Base-by-base conservation (phyloP, 192 early-diverging fungal species). In the Backusella tuberculispora region DNA sequence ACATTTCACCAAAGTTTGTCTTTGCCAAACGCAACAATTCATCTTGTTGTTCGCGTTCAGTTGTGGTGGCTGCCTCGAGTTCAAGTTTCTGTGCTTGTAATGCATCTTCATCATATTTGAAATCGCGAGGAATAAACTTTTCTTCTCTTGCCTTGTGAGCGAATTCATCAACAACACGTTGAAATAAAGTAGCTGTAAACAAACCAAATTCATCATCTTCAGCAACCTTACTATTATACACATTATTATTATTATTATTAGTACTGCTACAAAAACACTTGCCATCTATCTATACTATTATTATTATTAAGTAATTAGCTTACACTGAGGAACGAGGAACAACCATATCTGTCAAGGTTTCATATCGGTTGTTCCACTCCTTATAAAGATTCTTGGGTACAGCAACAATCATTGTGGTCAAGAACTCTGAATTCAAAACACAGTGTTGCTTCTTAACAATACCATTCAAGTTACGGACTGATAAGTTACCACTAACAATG, bases 171-270 rank as follows among this genome's bases (percentile, higher is more conserved):
- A 86, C 73, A 24, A 95, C 90, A 43, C 96, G 86, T 74, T 92
- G 89, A 83, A 99, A 99, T 44, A 99, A 74, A 1, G 97, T 96
- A 6, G 96, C 97, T 5, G 90, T 95, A 78, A 88, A 98, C 17
- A 99, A 85, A 29, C 86, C 88, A 83, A 95, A 99, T 63, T 99
- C 98, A n/a, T 96, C 88, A 83, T 99, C 98, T 74, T 98, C 95
- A 1, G 94, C 88, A 75, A 99, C 94, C 83, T 89, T 89, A 63
- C 90, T 92, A 73, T 6, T 7, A 9, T 50, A 12, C 26, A 60
- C 24, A 60, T 19, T 60, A 26, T 26, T 12, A 26, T 26, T 24
- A n/a, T 10, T 56, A 56, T 24, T 12, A 26, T 26, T 24, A 26
- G 4, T 60, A 60, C 41, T 78, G 67, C 4, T 13, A 26, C 12